Evolutionary conservation across 2,329 filamentous ascomycete genomes (phyloP).

Genomic region (Penicillium brasilianum): DNA sequence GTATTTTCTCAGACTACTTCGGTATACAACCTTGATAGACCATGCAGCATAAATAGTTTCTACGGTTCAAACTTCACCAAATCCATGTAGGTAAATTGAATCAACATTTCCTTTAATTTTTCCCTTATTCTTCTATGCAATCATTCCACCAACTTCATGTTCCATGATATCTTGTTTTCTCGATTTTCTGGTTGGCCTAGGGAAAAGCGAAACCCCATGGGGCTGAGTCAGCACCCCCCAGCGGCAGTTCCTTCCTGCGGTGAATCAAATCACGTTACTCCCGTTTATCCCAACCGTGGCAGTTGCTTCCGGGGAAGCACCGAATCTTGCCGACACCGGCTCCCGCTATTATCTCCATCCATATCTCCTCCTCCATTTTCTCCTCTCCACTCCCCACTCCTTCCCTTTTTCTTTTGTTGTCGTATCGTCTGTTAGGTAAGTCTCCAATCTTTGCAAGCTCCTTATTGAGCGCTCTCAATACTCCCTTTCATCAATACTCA

Average conservation of each 20-base stretch:
- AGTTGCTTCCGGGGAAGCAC: constrained; percentile 18
- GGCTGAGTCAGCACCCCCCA: constrained; percentile 10
- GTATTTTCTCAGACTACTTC: too few relatives aligned
- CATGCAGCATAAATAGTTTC: too few relatives aligned
- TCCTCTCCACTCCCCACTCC: constrained; percentile 14
- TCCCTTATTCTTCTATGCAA: too few relatives aligned
- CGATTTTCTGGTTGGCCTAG: not conserved
- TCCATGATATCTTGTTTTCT: too few relatives aligned
- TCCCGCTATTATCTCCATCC: not conserved
- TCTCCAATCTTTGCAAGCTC: not conserved
- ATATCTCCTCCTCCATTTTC: constrained; percentile 15
- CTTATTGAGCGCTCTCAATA: not conserved
- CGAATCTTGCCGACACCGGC: constrained; percentile 32
- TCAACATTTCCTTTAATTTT: too few relatives aligned
- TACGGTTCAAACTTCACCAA: too few relatives aligned
- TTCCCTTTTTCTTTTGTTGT: constrained; percentile 9
- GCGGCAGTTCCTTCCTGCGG: constrained; percentile 24
- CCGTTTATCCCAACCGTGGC: not conserved
- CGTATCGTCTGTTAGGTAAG: constrained; percentile 14
- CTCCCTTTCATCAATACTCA: constrained; percentile 4
- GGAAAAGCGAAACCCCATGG: constrained; percentile 19
- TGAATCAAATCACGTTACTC: not conserved
- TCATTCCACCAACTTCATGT: too few relatives aligned
- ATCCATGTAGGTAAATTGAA: too few relatives aligned
- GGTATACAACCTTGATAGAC: too few relatives aligned